Evolutionary conservation across 805 yeast species (phyloP).

Genomic region (Lipomyces chichibuensis): DNA sequence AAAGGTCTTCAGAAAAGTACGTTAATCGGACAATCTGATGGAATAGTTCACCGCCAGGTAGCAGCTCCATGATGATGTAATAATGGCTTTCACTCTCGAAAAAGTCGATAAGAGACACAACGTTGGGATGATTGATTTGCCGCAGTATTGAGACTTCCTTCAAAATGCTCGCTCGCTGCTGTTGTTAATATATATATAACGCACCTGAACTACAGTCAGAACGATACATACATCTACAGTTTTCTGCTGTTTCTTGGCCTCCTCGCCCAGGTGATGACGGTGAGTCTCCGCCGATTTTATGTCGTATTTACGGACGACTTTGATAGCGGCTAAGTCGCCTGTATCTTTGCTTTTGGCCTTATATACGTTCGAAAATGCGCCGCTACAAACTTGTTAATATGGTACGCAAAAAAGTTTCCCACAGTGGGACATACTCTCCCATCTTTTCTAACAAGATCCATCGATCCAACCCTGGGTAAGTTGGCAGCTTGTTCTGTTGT

Average conservation of each 20-base stretch:
- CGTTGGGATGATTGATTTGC: conserved; percentile 61
- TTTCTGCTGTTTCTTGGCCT: conserved; percentile 34
- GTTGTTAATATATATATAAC: conserved; percentile 9
- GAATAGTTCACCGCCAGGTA: conserved; percentile 79
- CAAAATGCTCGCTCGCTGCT: conserved; percentile 54
- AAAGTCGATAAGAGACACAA: conserved; percentile 59
- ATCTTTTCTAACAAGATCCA: conserved; percentile 47
- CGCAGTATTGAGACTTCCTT: conserved; percentile 78
- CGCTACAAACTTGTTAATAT: conserved; percentile 44
- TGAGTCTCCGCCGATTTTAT: conserved; percentile 19
- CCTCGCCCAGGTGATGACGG: conserved; percentile 31
- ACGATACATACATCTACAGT: conserved; percentile 29
- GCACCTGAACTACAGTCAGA: not conserved
- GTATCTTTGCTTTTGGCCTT: conserved; percentile 59
- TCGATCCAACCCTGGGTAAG: conserved; percentile 47
- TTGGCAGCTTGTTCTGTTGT: conserved; percentile 42
- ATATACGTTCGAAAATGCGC: conserved; percentile 88
- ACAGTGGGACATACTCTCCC: conserved; percentile 45
- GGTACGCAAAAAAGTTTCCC: not conserved
- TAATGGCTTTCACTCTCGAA: conserved; percentile 58
- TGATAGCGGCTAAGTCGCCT: conserved; percentile 65
- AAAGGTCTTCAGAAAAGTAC: conserved; percentile 70
- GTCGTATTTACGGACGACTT: conserved; percentile 66
- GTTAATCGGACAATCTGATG: conserved; percentile 78
- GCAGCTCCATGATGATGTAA: conserved; percentile 66